phyloP scores from a whole-genome alignment of 331 rosid species.

The Phaseolus coccineus region DNA sequence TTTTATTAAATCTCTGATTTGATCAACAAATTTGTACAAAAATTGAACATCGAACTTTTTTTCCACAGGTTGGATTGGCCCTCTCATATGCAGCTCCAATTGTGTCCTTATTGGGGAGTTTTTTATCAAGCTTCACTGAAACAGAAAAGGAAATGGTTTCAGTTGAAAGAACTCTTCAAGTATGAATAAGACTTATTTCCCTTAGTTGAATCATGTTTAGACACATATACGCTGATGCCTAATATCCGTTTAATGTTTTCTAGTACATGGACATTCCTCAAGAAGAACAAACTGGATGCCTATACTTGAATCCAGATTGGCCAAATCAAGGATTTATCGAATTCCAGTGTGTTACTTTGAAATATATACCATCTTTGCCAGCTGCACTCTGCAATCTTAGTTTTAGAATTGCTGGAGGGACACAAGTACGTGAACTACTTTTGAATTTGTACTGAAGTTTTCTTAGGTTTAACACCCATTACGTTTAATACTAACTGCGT shows the following conservation, averaged over 20 bases:
- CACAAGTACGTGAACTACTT: constrained; percentile 60
- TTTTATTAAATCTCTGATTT: constrained; percentile 42
- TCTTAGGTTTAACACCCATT: constrained; percentile 19
- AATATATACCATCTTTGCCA: constrained; percentile 87
- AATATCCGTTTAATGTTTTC: constrained; percentile 42
- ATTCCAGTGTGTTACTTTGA: constrained; percentile 84
- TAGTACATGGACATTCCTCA: constrained; percentile 94
- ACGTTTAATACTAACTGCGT: constrained; percentile 32
- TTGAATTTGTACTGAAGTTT: constrained; percentile 18
- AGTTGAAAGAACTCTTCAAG: constrained; percentile 93
- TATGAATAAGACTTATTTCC: constrained; percentile 48
- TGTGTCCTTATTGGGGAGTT: constrained; percentile 83
- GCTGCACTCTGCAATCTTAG: constrained; percentile 80
- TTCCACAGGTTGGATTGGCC: constrained; percentile 87
- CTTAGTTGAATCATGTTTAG: constrained; percentile 15
- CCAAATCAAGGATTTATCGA: constrained; percentile 80
- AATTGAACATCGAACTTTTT: constrained; percentile 41
- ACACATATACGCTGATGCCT: constrained; percentile 26
- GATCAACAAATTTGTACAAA: constrained; percentile 24
- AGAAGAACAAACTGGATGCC: constrained; percentile 76
- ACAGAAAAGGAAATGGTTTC: constrained; percentile 99
- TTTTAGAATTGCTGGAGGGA: constrained; percentile 79
- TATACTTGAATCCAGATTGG: constrained; percentile 68
- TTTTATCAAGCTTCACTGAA: constrained; percentile 92
- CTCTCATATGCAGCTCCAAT: constrained; percentile 95